Percentiles rank a stretch among this genome's conserved stretches.
phyloP scores from a whole-genome alignment of 1,139 yeast genomes.

The Nadsonia commutata region DNA sequence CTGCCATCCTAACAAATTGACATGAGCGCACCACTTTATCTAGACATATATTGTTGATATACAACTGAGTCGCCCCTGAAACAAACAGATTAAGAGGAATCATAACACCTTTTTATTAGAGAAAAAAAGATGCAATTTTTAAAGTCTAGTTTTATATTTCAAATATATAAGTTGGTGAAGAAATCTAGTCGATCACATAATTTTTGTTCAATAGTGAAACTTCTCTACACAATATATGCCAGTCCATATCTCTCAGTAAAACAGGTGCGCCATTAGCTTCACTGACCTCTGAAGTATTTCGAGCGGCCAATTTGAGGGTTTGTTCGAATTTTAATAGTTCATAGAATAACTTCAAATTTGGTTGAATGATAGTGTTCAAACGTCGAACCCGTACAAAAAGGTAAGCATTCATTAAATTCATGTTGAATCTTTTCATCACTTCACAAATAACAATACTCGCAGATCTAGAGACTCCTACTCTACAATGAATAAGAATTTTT shows the following conservation, averaged over 20 bases:
- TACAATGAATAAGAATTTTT: constrained; percentile 67
- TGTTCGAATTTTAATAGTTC: constrained; percentile 36
- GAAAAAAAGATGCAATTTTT: no score
- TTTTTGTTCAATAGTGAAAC: constrained; percentile 61
- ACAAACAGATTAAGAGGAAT: no score
- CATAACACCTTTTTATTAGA: no score
- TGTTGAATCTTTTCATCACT: constrained; percentile 55
- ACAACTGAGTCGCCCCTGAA: no score
- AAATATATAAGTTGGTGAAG: not conserved
- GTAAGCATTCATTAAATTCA: constrained; percentile 61
- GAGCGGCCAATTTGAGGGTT: not conserved
- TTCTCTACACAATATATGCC: constrained; percentile 80
- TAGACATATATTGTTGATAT: no score
- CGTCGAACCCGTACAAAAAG: constrained; percentile 69
- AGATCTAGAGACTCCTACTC: constrained; percentile 82
- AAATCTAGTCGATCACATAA: constrained; percentile 24
- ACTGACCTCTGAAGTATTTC: constrained; percentile 50
- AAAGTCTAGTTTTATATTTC: not conserved
- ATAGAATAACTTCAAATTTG: constrained; percentile 72
- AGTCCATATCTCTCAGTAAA: constrained; percentile 58
- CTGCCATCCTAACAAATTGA: no score
- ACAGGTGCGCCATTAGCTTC: constrained; percentile 18
- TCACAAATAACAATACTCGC: constrained; percentile 86
- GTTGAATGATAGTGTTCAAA: constrained; percentile 78
- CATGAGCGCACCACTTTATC: no score